Conservation (phyloP, 371 early-diverging fungal genomes). For the Mortierella sp. region DNA sequence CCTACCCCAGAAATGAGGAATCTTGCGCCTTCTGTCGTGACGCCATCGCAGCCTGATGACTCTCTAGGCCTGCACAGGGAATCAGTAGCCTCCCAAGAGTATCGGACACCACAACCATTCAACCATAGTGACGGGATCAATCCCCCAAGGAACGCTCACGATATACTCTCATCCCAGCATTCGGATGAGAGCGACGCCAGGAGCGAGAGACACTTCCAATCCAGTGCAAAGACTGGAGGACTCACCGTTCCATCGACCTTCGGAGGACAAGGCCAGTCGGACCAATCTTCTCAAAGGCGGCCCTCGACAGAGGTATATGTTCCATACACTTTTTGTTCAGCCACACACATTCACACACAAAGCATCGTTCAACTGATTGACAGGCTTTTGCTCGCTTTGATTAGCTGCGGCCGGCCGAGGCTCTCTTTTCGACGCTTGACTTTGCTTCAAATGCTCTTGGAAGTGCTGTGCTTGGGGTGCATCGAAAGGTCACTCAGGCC, state of each 20-base stretch:
- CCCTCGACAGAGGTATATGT: conserved; percentile 31
- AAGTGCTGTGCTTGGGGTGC: conserved; percentile 49
- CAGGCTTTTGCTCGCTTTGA: neutral
- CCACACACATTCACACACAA: too few species aligned
- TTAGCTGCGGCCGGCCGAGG: conserved; percentile 43
- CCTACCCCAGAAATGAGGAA: too few species aligned
- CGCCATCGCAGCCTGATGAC: neutral
- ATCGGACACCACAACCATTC: too few species aligned
- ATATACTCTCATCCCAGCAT: conserved; percentile 9
- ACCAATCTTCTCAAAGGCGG: conserved; percentile 6
- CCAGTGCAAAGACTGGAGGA: neutral
- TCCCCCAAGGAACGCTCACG: too few species aligned
- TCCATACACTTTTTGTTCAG: too few species aligned
- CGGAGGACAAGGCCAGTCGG: neutral
- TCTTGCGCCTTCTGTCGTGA: too few species aligned
- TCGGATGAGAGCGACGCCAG: too few species aligned
- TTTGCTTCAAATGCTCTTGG: conserved; percentile 52
- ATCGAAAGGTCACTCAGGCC: conserved; percentile 45
- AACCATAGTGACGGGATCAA: too few species aligned
- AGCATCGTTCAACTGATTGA: too few species aligned
- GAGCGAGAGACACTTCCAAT: too few species aligned
- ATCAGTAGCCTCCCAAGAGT: too few species aligned
- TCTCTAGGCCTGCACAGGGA: too few species aligned
- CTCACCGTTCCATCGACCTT: neutral
- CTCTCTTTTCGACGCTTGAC: conserved; percentile 47